These are phyloP conservation scores for Tetrahymena borealis DNA, from an alignment of 73 alveolate genomes.

Conservation along the genomic window DNA sequence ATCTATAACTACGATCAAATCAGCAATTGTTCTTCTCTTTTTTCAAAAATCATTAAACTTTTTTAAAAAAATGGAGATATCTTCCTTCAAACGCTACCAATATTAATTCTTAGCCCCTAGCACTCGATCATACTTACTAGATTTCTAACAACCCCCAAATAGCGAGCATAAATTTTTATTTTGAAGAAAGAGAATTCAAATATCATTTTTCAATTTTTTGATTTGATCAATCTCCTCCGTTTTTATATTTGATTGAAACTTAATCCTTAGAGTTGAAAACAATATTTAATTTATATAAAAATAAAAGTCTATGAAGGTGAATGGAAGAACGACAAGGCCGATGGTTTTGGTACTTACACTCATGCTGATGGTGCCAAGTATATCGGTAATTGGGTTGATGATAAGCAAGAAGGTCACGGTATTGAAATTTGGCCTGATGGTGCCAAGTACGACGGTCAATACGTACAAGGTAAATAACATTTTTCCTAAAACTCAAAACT, in stretches of 20 bases:
- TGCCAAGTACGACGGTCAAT: conserved; percentile 66
- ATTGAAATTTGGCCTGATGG: conserved; percentile 80
- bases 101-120: too few relatives aligned
- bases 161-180: not conserved
- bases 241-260: too few relatives aligned
- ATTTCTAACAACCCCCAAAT: not conserved
- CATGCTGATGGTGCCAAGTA: conserved; percentile 69
- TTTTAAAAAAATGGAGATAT: not conserved
- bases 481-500: too few relatives aligned
- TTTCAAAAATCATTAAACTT: too few relatives aligned
- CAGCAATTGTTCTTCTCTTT: not conserved
- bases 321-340: conserved; percentile 56
- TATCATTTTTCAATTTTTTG: not conserved
- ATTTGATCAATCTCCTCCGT: too few relatives aligned
- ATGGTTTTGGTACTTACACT: conserved; percentile 43
- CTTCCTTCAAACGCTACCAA: not conserved
- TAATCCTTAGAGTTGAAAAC: too few relatives aligned
- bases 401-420: conserved; percentile 72
- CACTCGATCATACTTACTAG: too few relatives aligned
- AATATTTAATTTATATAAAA: not conserved
- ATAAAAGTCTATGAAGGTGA: conserved; percentile 46
- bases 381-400: conserved; percentile 70
- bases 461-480: conserved; percentile 58
- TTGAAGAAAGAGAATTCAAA: not conserved
- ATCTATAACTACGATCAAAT: not conserved